Evolutionary conservation across 23 red algal genomes (phyloP), one percentile per base, ranked within the genome.

Genomic region (Gracilaria gracilis): DNA sequence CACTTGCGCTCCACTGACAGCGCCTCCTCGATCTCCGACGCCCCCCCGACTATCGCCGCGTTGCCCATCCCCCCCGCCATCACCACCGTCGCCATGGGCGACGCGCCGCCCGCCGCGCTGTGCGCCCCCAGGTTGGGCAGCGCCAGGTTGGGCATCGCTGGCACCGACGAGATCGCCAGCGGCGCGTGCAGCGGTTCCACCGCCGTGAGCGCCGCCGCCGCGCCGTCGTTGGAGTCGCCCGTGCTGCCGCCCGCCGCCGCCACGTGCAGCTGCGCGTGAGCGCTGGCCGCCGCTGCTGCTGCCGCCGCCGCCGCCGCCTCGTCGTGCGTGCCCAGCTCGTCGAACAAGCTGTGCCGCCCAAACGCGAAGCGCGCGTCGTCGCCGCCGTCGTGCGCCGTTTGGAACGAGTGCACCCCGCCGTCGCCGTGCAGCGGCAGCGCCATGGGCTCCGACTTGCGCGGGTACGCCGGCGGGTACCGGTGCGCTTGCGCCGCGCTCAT

Each of bases 351-450:
- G 19, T 75, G 69, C 7, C 72, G 69, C 36, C 42, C 55, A 47
- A 89, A 88, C 44, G 84, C n/a, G 42, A 89, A 89, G 23, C 75
- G 71, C 34, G 80, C 86, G 19, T 89, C 42, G 11, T 11, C 11
- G 42, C 80, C 42, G 11, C 42, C 11, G 42, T 89, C 86, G 46
- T 89, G 86, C 50, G 69, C 28, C 21, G 86, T 71, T 35, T 48
- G 66, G 42, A 89, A 89, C 55, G 86, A 25, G 28, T 89, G 86
- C 42, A 89, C 72, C 23, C 2, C 13, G 4, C 72, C 49, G 28
- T 89, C 86, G 31, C 72, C 49, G 38, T 89, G 86, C 42, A 89
- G 69, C 51, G 86, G 86, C 33, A 89, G 86, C 33, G 86, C 49
- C 48, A 79, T 47, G 55, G 69, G 9, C 29, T 67, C 64, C 25